A percentile compares a stretch with the other conserved stretches of the same genome.
These are phyloP conservation scores for Arthroderma uncinatum DNA, from an alignment of 2,329 filamentous ascomycete species.

Conservation along the genomic window DNA sequence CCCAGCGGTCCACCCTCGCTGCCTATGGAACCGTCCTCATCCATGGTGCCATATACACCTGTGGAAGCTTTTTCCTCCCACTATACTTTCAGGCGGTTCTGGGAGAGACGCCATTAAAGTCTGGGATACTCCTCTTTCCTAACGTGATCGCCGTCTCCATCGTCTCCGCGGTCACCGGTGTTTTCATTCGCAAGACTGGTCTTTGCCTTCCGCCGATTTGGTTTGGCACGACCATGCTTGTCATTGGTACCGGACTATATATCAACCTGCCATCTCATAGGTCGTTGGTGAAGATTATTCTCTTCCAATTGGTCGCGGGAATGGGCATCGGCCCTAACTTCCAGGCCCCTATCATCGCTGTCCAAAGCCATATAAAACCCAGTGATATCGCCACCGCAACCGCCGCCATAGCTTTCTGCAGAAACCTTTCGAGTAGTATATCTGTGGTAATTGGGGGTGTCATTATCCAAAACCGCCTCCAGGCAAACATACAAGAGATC, in stretches of 20 bases:
- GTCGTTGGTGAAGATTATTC: constrained; percentile 40
- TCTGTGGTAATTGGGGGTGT: constrained; percentile 49
- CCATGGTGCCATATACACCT: constrained; percentile 68
- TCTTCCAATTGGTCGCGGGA: constrained; percentile 48
- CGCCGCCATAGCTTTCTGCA: constrained; percentile 49
- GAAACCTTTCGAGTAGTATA: constrained; percentile 47
- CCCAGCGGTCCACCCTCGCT: constrained; percentile 52
- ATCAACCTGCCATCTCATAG: constrained; percentile 46
- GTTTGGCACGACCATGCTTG: constrained; percentile 33
- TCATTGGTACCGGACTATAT: constrained; percentile 52
- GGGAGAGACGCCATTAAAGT: constrained; percentile 55
- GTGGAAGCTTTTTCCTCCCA: constrained; percentile 66
- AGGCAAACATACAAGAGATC: constrained; percentile 7
- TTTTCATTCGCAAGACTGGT: constrained; percentile 63
- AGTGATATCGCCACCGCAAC: constrained; percentile 53
- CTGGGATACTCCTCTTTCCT: constrained; percentile 65
- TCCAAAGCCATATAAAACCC: constrained; percentile 52
- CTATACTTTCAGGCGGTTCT: constrained; percentile 74
- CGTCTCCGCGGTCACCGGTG: constrained; percentile 49
- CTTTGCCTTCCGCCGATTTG: constrained; percentile 47
- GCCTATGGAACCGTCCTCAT: constrained; percentile 56
- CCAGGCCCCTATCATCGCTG: constrained; percentile 50
- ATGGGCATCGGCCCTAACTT: constrained; percentile 53
- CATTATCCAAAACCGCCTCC: constrained; percentile 33
- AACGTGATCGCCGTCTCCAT: constrained; percentile 45